A percentile compares a stretch with the other conserved stretches of the same genome.
These are phyloP conservation scores for Wickerhamomyces mucosus DNA, from an alignment of 805 yeast genomes.

Conservation along the genomic window DNA sequence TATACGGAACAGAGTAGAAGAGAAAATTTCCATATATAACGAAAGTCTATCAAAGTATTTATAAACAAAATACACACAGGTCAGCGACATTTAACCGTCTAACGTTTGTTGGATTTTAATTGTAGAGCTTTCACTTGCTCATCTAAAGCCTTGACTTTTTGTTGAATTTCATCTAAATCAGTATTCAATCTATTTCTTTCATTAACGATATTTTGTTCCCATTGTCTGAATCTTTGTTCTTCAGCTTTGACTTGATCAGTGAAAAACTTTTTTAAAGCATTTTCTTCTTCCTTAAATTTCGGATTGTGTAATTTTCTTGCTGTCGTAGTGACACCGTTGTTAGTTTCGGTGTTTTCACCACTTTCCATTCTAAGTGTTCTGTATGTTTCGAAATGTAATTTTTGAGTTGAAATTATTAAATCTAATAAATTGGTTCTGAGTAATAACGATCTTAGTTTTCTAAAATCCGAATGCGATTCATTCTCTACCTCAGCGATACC, in stretches of 20 bases:
- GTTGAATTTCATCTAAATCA: constrained; percentile 85
- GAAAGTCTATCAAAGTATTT: too few species aligned
- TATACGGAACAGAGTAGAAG: too few species aligned
- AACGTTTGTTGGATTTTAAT: too few species aligned
- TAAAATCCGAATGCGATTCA: constrained; percentile 78
- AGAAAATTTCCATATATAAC: too few species aligned
- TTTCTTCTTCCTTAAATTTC: constrained; percentile 93
- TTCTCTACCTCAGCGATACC: constrained; percentile 84
- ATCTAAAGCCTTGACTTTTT: constrained; percentile 62
- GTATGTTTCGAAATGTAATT: constrained; percentile 70
- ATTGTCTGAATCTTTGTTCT: constrained; percentile 94
- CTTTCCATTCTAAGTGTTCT: constrained; percentile 62
- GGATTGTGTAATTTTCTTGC: constrained; percentile 65
- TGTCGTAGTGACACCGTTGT: constrained; percentile 30
- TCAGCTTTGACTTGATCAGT: constrained; percentile 96
- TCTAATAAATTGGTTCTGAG: constrained; percentile 81
- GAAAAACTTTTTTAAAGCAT: constrained; percentile 83
- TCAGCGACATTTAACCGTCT: too few species aligned
- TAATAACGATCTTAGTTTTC: constrained; percentile 67
- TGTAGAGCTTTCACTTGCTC: constrained; percentile 62
- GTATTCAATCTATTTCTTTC: constrained; percentile 91
- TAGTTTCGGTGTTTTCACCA: constrained; percentile 25
- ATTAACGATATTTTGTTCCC: constrained; percentile 95
- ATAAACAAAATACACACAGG: too few species aligned
- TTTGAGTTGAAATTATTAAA: constrained; percentile 70